Conservation (phyloP, 768 basidiomycete genomes). For the Podaxis carcinomalis region DNA sequence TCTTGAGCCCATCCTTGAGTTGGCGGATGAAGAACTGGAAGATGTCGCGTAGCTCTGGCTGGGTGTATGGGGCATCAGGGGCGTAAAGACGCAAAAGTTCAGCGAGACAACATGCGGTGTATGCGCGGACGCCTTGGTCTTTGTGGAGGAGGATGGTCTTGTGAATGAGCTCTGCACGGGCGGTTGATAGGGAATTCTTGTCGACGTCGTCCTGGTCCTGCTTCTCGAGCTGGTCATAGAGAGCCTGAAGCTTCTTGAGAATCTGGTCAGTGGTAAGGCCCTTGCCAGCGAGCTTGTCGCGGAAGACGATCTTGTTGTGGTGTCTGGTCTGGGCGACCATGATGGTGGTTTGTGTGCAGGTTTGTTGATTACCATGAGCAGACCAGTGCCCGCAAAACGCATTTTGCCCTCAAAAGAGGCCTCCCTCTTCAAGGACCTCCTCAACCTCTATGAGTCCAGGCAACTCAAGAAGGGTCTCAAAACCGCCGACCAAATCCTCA, state of each 20-base stretch:
- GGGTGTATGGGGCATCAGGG: constrained; percentile 94
- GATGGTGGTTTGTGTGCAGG: constrained; percentile 22
- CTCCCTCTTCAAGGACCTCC: constrained; percentile 79
- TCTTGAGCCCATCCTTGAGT: constrained; percentile 69
- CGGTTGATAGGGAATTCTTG: constrained; percentile 58
- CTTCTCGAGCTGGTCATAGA: constrained; percentile 73
- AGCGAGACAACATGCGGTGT: constrained; percentile 89
- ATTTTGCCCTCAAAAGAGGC: constrained; percentile 80
- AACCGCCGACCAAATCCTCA: constrained; percentile 89
- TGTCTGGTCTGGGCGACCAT: constrained; percentile 79
- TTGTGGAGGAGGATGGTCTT: constrained; percentile 86
- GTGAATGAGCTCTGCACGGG: constrained; percentile 76
- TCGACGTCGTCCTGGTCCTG: constrained; percentile 90
- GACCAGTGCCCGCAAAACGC: constrained; percentile 39
- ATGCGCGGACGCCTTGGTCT: constrained; percentile 94
- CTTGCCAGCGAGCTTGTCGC: constrained; percentile 77
- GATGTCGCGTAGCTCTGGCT: constrained; percentile 86
- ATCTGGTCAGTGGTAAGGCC: constrained; percentile 76
- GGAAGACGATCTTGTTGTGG: constrained; percentile 62
- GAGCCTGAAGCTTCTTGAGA: constrained; percentile 78
- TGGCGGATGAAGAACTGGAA: constrained; percentile 96
- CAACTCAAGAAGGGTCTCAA: constrained; percentile 89
- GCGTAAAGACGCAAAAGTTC: constrained; percentile 93
- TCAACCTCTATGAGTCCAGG: constrained; percentile 84
- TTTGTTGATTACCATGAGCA: constrained; percentile 27